These are phyloP conservation scores for Barnettozyma siamensis DNA, from an alignment of 805 yeast species.

Conservation along the genomic window DNA sequence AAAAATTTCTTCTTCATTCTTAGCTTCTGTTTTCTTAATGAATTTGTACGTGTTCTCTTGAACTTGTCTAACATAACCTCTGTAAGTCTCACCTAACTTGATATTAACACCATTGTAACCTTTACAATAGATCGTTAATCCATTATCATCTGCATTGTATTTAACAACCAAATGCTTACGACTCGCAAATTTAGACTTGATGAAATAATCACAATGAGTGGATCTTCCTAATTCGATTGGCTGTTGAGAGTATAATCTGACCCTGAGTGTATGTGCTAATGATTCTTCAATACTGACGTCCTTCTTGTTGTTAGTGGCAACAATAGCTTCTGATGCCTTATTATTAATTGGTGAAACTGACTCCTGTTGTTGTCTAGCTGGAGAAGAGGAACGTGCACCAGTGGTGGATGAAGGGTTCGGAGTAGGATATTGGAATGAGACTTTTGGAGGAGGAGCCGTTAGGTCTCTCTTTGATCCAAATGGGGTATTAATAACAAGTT, in stretches of 20 bases:
- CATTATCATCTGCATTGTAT: conserved; percentile 34
- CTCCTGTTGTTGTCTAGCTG: conserved; percentile 15
- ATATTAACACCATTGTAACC: conserved; percentile 81
- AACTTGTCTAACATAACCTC: conserved; percentile 24
- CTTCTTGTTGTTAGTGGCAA: not conserved
- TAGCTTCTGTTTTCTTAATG: conserved; percentile 9
- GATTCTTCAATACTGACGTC: conserved; percentile 1
- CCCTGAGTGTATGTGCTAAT: conserved; percentile 12
- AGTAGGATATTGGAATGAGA: conserved; percentile 47
- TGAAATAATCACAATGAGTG: conserved; percentile 44
- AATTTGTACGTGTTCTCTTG: conserved; percentile 23
- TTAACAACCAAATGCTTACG: conserved; percentile 56
- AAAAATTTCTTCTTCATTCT: conserved; percentile 13
- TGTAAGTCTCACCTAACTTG: conserved; percentile 47
- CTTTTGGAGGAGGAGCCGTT: conserved; percentile 8
- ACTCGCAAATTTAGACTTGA: conserved; percentile 53
- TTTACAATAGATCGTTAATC: conserved; percentile 56
- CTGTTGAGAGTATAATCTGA: conserved; percentile 17
- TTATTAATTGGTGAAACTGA: not conserved
- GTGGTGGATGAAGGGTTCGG: conserved; percentile 65
- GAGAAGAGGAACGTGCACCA: conserved; percentile 36
- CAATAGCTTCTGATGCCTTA: not conserved
- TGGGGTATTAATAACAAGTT: conserved; percentile 20
- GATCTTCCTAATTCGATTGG: conserved; percentile 46
- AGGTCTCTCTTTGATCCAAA: conserved; percentile 4